Evolutionary conservation across 1,284 basidiomycete species (phyloP).

Genomic region (Cryptococcus hybrid): DNA sequence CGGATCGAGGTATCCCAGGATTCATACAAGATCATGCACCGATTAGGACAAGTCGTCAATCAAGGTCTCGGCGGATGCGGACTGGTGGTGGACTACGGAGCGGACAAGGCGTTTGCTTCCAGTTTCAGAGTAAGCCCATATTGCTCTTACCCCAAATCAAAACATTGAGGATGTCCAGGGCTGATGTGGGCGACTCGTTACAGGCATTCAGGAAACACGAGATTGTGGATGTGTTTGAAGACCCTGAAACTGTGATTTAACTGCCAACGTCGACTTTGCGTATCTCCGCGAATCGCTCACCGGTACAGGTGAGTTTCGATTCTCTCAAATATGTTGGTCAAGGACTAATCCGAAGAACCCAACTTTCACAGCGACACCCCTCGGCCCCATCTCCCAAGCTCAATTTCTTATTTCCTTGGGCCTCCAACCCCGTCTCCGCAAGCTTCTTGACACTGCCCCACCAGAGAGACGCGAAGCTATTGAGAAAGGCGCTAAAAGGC

Average conservation of each 20-base stretch:
- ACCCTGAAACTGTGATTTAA: slow-evolving; percentile 85
- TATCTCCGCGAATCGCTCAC: slow-evolving; percentile 76
- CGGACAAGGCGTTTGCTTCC: slow-evolving; percentile 64
- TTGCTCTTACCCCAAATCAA: neutral
- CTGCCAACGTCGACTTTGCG: slow-evolving; percentile 93
- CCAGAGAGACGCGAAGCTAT: slow-evolving; percentile 56
- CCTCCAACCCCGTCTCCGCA: slow-evolving; percentile 60
- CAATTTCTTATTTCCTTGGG: slow-evolving; percentile 71
- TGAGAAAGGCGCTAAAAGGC: slow-evolving; percentile 52
- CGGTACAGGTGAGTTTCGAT: slow-evolving; percentile 57
- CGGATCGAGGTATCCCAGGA: slow-evolving; percentile 75
- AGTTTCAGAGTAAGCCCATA: slow-evolving; percentile 69
- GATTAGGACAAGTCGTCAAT: slow-evolving; percentile 63
- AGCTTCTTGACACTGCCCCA: slow-evolving; percentile 56
- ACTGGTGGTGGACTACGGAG: slow-evolving; percentile 89
- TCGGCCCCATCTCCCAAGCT: slow-evolving; percentile 68
- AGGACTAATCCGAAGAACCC: neutral
- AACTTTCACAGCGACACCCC: slow-evolving; percentile 49
- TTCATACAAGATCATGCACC: slow-evolving; percentile 64
- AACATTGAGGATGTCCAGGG: neutral
- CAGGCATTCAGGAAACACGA: slow-evolving; percentile 88
- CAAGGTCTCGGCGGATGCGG: slow-evolving; percentile 64
- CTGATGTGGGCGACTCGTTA: neutral
- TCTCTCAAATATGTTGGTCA: neutral
- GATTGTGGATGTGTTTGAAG: slow-evolving; percentile 78